These are phyloP conservation scores for Grammothele lineata DNA, from an alignment of 768 basidiomycete species.

Conservation along the genomic window DNA sequence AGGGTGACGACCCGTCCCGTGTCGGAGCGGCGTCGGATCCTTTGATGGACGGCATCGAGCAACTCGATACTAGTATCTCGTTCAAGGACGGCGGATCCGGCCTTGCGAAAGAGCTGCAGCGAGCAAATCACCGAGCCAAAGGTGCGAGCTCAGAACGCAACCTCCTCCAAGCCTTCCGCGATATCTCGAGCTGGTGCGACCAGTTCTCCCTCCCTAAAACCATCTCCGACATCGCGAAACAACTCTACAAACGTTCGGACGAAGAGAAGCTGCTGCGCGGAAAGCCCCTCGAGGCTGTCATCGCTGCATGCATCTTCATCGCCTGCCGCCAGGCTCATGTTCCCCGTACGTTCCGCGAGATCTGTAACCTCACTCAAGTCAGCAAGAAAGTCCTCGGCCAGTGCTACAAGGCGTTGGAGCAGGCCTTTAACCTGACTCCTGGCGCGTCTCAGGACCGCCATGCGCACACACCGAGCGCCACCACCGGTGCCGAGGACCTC, in stretches of 20 bases:
- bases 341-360: constrained; percentile 94
- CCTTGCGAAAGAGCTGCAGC: constrained; percentile 86
- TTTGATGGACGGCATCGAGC: constrained; percentile 89
- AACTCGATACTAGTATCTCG: constrained; percentile 91
- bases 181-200: constrained; percentile 93
- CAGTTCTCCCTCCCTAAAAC: constrained; percentile 91
- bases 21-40: constrained; percentile 96
- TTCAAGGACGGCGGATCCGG: constrained; percentile 95
- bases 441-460: constrained; percentile 55
- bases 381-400: constrained; percentile 95
- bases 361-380: constrained; percentile 89
- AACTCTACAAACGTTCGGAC: constrained; percentile 94
- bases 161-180: constrained; percentile 82
- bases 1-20: constrained; percentile 99
- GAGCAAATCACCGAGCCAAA: constrained; percentile 81
- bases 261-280: constrained; percentile 91
- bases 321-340: constrained; percentile 94
- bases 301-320: constrained; percentile 97
- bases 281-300: constrained; percentile 88
- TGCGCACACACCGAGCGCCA: constrained; percentile 38
- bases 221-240: constrained; percentile 94
- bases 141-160: constrained; percentile 79
- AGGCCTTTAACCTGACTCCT: constrained; percentile 84
- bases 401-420: constrained; percentile 85
- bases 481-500: constrained; percentile 78